Base-by-base conservation (phyloP, 2,329 filamentous ascomycete species). In the Aschersonia sp. region DNA sequence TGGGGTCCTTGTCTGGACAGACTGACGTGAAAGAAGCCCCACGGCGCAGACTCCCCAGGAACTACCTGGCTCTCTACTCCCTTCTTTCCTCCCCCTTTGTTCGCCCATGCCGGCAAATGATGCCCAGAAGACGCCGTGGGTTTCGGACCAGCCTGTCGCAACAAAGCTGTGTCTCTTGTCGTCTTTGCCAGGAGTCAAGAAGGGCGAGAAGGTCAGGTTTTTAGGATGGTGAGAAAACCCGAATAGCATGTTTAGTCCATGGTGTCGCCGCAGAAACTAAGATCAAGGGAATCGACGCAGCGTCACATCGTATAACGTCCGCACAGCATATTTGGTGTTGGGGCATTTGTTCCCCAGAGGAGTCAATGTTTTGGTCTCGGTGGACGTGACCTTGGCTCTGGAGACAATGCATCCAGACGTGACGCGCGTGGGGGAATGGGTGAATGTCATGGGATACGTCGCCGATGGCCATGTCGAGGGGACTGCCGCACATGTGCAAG, bases 361-460 rank as follows among this genome's bases (percentile, higher is more conserved):
- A 43, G 61, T 60, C 47, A 62, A 66, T 43, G 65, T 73, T 41
- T 65, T 64, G 45, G 82, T 78, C 1, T 59, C 69, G 39, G 84
- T 94, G 37, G 78, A 92, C 56, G 73, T 94, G 50, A 73, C 77
- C 46, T 76, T 89, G 53, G 63, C 94, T 3, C 72, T 94, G 5
- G 74, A 81, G 56, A 72, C 67, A 8, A 65, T 92, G 49, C 77
- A 75, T 22, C 65, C 73, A 29, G 73, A 81, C 48, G 72, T 84
- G 45, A 73, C 84, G 46, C 73, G 79, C 45, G 67, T 84, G 30
- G 90, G 90, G n/a, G 74, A 83, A 50, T 95, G 89, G 88, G 65
- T 95, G 45, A 94, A 95, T 60, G 73, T 95, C 4, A 77, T 95
- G 53, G 90, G 89, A 5, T 94, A 94, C 61, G 70, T 89, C 47